These are phyloP conservation scores for Laetiporus sulphureus DNA, from an alignment of 1,284 basidiomycete species.

Conservation along the genomic window DNA sequence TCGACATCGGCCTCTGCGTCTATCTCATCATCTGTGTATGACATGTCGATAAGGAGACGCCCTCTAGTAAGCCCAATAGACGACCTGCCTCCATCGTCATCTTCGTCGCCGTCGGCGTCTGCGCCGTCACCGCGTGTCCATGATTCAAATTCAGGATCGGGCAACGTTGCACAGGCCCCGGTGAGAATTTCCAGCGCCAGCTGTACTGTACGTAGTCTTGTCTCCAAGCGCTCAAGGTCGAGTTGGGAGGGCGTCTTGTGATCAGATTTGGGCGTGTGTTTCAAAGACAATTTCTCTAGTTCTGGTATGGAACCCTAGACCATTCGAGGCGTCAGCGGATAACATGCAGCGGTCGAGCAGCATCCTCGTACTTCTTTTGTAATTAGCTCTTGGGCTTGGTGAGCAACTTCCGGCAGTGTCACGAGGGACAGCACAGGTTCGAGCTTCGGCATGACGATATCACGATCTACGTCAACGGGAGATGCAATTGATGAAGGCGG, in stretches of 20 bases:
- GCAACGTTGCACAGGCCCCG: constrained; percentile 80
- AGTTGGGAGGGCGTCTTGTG: constrained; percentile 64
- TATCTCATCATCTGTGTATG: constrained; percentile 26
- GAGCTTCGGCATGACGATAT: constrained; percentile 69
- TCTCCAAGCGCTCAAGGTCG: constrained; percentile 72
- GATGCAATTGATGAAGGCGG: constrained; percentile 59
- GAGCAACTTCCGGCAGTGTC: constrained; percentile 48
- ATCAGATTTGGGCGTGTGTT: constrained; percentile 60
- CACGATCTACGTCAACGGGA: constrained; percentile 61
- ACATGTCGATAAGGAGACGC: too few relatives aligned
- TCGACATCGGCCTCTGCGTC: constrained; percentile 32
- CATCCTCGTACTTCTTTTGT: constrained; percentile 45
- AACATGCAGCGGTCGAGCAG: background rate
- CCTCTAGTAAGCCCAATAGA: background rate
- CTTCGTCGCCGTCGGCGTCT: constrained; percentile 31
- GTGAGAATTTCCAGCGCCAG: constrained; percentile 83
- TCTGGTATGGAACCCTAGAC: constrained; percentile 42
- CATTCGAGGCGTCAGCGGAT: too few relatives aligned
- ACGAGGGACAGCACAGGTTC: constrained; percentile 61
- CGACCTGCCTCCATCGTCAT: constrained; percentile 24
- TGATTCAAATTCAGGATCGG: constrained; percentile 66
- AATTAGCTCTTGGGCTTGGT: constrained; percentile 48
- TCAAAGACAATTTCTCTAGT: constrained; percentile 52
- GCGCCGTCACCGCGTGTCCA: constrained; percentile 26
- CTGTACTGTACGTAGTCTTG: constrained; percentile 65